Conservation (phyloP, 306 rosid species). For the Herpetospermum pedunculosum region DNA sequence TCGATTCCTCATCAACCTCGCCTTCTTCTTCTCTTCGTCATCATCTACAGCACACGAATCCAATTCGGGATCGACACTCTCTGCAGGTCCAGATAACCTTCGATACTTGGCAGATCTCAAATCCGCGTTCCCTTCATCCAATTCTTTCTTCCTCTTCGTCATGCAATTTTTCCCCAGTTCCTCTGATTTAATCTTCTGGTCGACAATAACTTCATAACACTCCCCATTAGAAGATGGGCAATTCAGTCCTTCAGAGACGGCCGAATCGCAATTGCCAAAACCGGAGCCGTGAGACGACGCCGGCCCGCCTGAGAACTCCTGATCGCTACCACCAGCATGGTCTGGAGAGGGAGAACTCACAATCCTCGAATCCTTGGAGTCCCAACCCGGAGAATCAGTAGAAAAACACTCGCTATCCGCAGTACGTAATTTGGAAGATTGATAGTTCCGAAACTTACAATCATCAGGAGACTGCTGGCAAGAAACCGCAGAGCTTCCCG, state of each 20-base stretch:
- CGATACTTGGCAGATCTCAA: conserved; percentile 44
- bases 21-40: conserved; percentile 58
- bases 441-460: neutral
- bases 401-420: conserved; percentile 14
- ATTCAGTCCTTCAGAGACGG: conserved; percentile 29
- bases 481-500: conserved; percentile 13
- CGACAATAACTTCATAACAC: conserved; percentile 14
- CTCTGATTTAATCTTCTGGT: conserved; percentile 44
- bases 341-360: conserved; percentile 18
- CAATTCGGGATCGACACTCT: conserved; percentile 9
- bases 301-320: conserved; percentile 34
- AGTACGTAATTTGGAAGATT: conserved; percentile 17
- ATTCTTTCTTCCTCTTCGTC: conserved; percentile 70
- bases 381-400: conserved; percentile 15
- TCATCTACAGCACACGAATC: conserved; percentile 16
- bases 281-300: conserved; percentile 74
- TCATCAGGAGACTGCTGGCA: neutral
- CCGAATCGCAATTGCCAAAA: conserved; percentile 43
- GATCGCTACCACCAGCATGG: conserved; percentile 19
- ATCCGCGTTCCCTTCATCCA: conserved; percentile 32
- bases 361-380: conserved; percentile 8
- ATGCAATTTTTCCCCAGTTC: conserved; percentile 27
- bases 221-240: conserved; percentile 34
- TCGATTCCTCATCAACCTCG: conserved; percentile 79
- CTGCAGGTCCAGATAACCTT: conserved; percentile 27